Evolutionary conservation across 306 rosid genomes (phyloP).

Genomic region (Morella rubra): DNA sequence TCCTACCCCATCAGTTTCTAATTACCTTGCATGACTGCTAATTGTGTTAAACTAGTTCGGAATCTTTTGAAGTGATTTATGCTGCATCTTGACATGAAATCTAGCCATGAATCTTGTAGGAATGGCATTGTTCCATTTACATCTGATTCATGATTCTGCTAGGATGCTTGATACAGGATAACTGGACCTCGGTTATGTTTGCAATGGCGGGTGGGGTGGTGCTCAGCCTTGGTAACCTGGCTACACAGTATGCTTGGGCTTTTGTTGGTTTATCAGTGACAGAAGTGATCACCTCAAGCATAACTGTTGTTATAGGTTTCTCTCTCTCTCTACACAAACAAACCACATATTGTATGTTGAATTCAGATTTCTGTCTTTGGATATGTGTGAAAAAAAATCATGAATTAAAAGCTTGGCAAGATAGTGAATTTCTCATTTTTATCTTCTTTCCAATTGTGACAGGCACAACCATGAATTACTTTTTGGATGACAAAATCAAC

Average conservation of each 20-base stretch:
- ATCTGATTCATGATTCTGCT: constrained; percentile 19
- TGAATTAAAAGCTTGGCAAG: constrained; percentile 22
- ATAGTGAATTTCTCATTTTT: constrained; percentile 6
- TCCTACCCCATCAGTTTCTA: not conserved
- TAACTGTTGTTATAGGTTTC: constrained; percentile 81
- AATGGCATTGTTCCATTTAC: constrained; percentile 25
- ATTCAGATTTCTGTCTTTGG: not conserved
- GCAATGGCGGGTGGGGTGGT: constrained; percentile 89
- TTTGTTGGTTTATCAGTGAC: constrained; percentile 86
- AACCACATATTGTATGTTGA: too few species aligned
- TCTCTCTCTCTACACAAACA: constrained; percentile 9
- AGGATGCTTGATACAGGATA: constrained; percentile 50
- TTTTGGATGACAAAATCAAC: constrained; percentile 75
- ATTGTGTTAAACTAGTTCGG: constrained; percentile 1
- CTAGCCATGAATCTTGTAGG: constrained; percentile 40
- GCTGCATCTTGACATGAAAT: constrained; percentile 27
- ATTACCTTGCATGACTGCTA: not conserved
- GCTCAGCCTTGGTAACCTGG: constrained; percentile 78
- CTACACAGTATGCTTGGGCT: constrained; percentile 88
- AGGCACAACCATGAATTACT: constrained; percentile 89
- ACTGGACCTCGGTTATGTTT: constrained; percentile 79
- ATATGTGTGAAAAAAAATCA: not conserved
- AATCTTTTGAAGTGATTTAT: not conserved
- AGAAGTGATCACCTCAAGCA: constrained; percentile 79
- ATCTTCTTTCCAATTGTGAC: constrained; percentile 26